These are phyloP conservation scores for Phytophthora melonis DNA, from an alignment of 352 stramenopile species.

Conservation along the genomic window DNA sequence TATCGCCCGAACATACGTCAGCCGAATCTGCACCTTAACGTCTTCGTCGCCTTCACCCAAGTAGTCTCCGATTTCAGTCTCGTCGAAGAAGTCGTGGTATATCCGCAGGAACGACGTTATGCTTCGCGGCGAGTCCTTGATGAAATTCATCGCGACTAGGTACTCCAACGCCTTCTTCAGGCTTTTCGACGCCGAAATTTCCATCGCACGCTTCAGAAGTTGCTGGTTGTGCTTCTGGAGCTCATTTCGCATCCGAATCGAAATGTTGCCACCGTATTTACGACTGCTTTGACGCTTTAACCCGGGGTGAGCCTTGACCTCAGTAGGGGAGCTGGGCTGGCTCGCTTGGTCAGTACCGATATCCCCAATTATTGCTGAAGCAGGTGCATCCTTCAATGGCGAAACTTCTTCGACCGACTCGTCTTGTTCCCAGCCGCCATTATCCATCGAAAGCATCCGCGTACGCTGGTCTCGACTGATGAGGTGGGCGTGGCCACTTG, in stretches of 20 bases:
- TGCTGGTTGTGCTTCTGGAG: constrained; percentile 87
- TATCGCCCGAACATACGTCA: constrained; percentile 96
- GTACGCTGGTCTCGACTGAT: constrained; percentile 84
- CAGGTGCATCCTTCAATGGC: constrained; percentile 27
- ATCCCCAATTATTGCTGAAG: constrained; percentile 1
- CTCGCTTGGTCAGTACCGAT: constrained; percentile 15
- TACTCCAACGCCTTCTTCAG: constrained; percentile 91
- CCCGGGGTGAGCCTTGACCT: constrained; percentile 11
- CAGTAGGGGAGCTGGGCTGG: constrained; percentile 26
- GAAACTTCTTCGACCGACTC: constrained; percentile 48
- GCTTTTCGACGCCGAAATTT: constrained; percentile 83
- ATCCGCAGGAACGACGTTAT: constrained; percentile 96
- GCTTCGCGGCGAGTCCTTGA: constrained; percentile 87
- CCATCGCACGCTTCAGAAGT: constrained; percentile 80
- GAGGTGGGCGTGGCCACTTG: constrained; percentile 85
- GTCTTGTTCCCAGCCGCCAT: constrained; percentile 87
- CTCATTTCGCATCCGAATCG: constrained; percentile 84
- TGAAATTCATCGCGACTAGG: constrained; percentile 87
- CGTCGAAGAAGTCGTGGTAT: constrained; percentile 94
- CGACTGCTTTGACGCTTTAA: constrained; percentile 23
- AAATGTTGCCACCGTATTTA: constrained; percentile 65
- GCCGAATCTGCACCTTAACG: constrained; percentile 92
- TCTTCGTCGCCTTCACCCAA: constrained; percentile 93
- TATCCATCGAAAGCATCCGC: constrained; percentile 83
- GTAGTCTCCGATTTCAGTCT: constrained; percentile 95